A percentile compares a stretch with the other conserved stretches of the same genome.
phyloP scores from a whole-genome alignment of 108 stramenopile genomes.

The Parmales sp. region DNA sequence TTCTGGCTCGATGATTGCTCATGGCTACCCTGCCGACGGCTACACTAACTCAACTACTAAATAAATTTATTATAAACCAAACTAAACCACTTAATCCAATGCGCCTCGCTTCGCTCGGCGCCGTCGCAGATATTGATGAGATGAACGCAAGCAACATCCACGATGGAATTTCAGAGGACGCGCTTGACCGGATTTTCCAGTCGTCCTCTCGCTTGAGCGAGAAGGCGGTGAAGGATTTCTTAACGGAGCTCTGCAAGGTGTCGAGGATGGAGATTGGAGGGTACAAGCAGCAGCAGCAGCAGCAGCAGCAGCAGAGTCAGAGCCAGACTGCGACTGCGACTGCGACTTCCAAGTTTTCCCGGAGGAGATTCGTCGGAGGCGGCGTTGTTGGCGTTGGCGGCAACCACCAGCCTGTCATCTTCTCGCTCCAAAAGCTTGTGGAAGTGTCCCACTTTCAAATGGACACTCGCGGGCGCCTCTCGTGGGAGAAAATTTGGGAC shows the following conservation, averaged over 20 bases:
- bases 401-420: slow-evolving; percentile 77
- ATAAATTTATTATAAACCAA: too few relatives aligned
- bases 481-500: slow-evolving; percentile 89
- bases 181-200: slow-evolving; percentile 75
- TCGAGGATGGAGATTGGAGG: slow-evolving; percentile 85
- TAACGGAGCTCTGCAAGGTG: slow-evolving; percentile 76
- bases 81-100: too few relatives aligned
- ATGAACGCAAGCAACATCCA: slow-evolving; percentile 63
- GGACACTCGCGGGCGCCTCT: slow-evolving; percentile 79
- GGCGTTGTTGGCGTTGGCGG: slow-evolving; percentile 37
- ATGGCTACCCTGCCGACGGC: too few relatives aligned
- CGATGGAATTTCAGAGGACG: slow-evolving; percentile 55
- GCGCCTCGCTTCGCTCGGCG: neutral
- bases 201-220: slow-evolving; percentile 60
- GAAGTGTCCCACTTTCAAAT: slow-evolving; percentile 98
- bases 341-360: slow-evolving; percentile 25
- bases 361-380: neutral
- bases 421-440: slow-evolving; percentile 91
- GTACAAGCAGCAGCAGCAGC: slow-evolving; percentile 15
- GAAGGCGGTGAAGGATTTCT: slow-evolving; percentile 71
- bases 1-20: too few relatives aligned
- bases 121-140: slow-evolving; percentile 52
- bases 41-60: too few relatives aligned
- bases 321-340: slow-evolving; percentile 60
- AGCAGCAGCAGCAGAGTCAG: slow-evolving; percentile 22